phyloP scores from a whole-genome alignment of 139 green algal species.

The Bryopsis sp. region DNA sequence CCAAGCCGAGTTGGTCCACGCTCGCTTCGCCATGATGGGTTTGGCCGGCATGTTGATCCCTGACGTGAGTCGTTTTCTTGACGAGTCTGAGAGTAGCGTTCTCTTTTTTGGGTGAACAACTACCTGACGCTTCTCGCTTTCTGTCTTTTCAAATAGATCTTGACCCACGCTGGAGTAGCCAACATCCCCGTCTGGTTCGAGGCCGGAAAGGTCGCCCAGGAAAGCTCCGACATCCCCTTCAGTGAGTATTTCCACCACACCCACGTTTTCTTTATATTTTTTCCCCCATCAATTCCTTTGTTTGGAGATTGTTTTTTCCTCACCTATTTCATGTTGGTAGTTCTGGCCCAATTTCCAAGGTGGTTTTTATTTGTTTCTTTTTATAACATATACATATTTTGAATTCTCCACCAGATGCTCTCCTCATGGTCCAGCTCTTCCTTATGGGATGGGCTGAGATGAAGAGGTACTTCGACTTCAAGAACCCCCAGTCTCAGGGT shows the following conservation, averaged over 20 bases:
- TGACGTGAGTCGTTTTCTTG: not conserved
- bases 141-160: too few relatives aligned
- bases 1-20: constrained; percentile 12
- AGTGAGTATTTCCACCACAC: constrained; percentile 21
- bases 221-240: constrained; percentile 54
- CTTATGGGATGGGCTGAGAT: constrained; percentile 68
- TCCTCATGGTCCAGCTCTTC: constrained; percentile 57
- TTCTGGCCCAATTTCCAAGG: too few relatives aligned
- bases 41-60: constrained; percentile 17
- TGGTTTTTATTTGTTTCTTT: too few relatives aligned
- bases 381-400: too few relatives aligned
- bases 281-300: too few relatives aligned
- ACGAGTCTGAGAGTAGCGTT: not conserved
- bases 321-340: too few relatives aligned
- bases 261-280: too few relatives aligned
- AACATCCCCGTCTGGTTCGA: constrained; percentile 77
- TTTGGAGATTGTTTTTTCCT: too few relatives aligned
- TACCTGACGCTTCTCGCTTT: too few relatives aligned
- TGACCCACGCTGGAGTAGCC: constrained; percentile 57
- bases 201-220: constrained; percentile 62
- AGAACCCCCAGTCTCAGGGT: constrained; percentile 75
- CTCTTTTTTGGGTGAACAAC: not conserved
- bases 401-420: constrained; percentile 31
- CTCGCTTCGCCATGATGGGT: constrained; percentile 16
- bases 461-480: constrained; percentile 71